Conservation (phyloP, 495 filamentous ascomycete species). For the Echria macrotheca region DNA sequence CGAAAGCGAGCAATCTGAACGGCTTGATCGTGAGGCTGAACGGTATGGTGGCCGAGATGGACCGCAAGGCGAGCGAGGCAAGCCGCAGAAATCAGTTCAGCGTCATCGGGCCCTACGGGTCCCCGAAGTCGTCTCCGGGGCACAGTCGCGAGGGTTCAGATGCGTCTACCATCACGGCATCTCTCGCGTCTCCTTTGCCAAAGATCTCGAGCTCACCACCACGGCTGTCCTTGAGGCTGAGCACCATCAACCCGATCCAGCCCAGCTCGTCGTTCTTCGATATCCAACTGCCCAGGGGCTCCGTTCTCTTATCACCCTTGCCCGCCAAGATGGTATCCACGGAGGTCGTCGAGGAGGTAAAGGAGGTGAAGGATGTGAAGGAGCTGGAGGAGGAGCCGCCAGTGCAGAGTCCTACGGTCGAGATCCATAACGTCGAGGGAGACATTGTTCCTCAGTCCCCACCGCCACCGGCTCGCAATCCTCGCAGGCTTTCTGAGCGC, state of each 20-base stretch:
- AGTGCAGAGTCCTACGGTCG: neutral
- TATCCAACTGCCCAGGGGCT: slow-evolving; percentile 12
- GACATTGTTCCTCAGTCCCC: slow-evolving; percentile 3
- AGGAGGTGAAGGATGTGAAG: neutral
- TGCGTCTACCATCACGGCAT: slow-evolving; percentile 22
- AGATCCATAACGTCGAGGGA: neutral
- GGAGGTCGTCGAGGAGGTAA: neutral
- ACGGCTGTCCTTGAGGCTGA: slow-evolving; percentile 28
- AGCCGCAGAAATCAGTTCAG: slow-evolving; percentile 58
- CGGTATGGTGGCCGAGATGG: slow-evolving; percentile 69
- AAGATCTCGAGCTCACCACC: slow-evolving; percentile 26
- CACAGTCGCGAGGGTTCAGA: slow-evolving; percentile 26
- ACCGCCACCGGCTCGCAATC: slow-evolving; percentile 25
- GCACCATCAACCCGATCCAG: slow-evolving; percentile 17
- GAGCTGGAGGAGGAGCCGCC: neutral
- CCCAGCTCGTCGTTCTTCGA: slow-evolving; percentile 15
- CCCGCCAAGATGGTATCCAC: neutral
- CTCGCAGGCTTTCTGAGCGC: slow-evolving; percentile 23
- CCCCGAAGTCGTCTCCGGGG: no score
- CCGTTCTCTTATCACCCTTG: neutral
- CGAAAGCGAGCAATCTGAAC: slow-evolving; percentile 56
- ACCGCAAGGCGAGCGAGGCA: slow-evolving; percentile 65
- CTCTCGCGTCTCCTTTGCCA: slow-evolving; percentile 20
- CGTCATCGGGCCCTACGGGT: no score
- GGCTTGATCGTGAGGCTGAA: slow-evolving; percentile 58